Evolutionary conservation across 1,284 basidiomycete species (phyloP).

Genomic region (Somion occarium): DNA sequence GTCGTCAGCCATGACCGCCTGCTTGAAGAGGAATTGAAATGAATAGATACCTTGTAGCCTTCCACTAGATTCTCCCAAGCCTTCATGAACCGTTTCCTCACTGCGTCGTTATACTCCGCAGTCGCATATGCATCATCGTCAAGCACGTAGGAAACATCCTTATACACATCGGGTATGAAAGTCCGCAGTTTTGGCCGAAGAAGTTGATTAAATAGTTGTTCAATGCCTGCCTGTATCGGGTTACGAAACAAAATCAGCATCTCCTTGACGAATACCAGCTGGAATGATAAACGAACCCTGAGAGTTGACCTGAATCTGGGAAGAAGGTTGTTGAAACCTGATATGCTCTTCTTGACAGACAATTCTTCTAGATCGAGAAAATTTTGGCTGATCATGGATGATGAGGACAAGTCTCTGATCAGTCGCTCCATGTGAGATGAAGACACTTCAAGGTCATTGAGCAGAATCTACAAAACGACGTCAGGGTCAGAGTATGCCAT

Average conservation of each 20-base stretch:
- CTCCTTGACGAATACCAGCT: constrained; percentile 11
- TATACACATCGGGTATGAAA: constrained; percentile 84
- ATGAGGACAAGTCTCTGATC: constrained; percentile 60
- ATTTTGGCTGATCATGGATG: constrained; percentile 58
- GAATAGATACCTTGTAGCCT: constrained; percentile 88
- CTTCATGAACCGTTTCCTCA: constrained; percentile 85
- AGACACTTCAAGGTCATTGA: constrained; percentile 89
- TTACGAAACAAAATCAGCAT: constrained; percentile 8
- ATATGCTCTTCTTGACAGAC: constrained; percentile 41
- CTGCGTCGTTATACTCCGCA: constrained; percentile 81
- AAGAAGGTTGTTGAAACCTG: constrained; percentile 47
- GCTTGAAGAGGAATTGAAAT: background rate
- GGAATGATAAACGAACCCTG: constrained; percentile 45
- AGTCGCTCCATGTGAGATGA: constrained; percentile 83
- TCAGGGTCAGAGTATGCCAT: background rate
- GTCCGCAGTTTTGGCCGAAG: constrained; percentile 82
- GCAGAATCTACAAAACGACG: constrained; percentile 52
- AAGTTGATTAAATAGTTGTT: constrained; percentile 92
- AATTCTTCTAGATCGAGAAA: constrained; percentile 62
- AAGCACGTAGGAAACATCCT: constrained; percentile 82
- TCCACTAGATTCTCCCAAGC: constrained; percentile 83
- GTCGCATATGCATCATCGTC: constrained; percentile 85
- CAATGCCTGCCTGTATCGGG: constrained; percentile 75
- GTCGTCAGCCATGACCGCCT: background rate
- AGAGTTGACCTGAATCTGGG: constrained; percentile 67